Evolutionary conservation across 768 basidiomycete genomes (phyloP).

Genomic region (Amanita muscaria): DNA sequence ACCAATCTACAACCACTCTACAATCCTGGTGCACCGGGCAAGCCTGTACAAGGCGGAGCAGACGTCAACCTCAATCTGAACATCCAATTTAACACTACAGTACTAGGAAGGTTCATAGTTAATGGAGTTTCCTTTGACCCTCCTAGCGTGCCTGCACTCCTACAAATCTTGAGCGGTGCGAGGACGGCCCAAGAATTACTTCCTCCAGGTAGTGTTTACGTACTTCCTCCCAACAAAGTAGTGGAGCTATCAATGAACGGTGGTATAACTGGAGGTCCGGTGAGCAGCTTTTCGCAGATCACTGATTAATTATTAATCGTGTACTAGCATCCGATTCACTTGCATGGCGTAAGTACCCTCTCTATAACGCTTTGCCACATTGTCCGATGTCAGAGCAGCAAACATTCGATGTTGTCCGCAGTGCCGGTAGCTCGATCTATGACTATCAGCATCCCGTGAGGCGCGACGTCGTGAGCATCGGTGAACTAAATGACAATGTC

Average conservation of each 20-base stretch:
- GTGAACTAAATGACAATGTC: conserved; percentile 23
- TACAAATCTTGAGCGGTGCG: conserved; percentile 52
- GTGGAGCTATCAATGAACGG: conserved; percentile 17
- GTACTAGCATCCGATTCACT: conserved; percentile 29
- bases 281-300: background rate
- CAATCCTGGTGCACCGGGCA: conserved; percentile 15
- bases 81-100: conserved; percentile 13
- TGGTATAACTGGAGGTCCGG: background rate
- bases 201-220: conserved; percentile 38
- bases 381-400: conserved; percentile 31
- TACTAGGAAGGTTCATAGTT: conserved; percentile 20
- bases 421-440: conserved; percentile 26
- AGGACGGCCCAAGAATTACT: conserved; percentile 36
- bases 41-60: conserved; percentile 14
- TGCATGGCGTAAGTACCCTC: conserved; percentile 23
- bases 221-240: conserved; percentile 35
- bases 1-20: conserved; percentile 11
- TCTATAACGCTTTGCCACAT: background rate
- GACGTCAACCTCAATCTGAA: conserved; percentile 18
- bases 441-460: conserved; percentile 46
- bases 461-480: conserved; percentile 40
- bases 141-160: conserved; percentile 42
- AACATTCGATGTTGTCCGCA: conserved; percentile 35
- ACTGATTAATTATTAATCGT: background rate
- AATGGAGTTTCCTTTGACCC: conserved; percentile 21